Percentiles rank a stretch among this genome's conserved stretches.
phyloP scores from a whole-genome alignment of 768 basidiomycete genomes.

The Rhizopogon rudus region DNA sequence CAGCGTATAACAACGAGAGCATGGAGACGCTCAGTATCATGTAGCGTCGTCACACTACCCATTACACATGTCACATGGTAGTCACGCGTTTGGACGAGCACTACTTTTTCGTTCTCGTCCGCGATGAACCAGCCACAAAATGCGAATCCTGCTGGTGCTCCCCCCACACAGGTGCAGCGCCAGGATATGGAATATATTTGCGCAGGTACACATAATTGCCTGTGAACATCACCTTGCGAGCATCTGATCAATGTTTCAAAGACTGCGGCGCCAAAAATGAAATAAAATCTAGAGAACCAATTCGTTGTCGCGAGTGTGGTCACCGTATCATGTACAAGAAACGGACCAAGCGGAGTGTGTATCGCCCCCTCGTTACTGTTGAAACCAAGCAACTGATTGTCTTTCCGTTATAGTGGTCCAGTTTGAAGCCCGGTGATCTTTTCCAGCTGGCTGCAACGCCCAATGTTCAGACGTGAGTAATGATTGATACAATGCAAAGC shows the following conservation, averaged over 20 bases:
- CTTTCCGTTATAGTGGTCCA: constrained; percentile 24
- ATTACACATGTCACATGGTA: constrained; percentile 8
- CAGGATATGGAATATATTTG: constrained; percentile 84
- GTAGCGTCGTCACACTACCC: constrained; percentile 3
- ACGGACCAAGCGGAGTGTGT: constrained; percentile 86
- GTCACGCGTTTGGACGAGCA: constrained; percentile 5
- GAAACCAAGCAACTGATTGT: constrained; percentile 2
- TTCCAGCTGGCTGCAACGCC: neutral
- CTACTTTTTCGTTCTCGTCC: constrained; percentile 8
- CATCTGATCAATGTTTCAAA: constrained; percentile 24
- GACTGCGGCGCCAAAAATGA: constrained; percentile 93
- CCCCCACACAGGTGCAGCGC: constrained; percentile 32
- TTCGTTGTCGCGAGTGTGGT: constrained; percentile 94
- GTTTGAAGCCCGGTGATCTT: constrained; percentile 26
- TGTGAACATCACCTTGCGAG: neutral
- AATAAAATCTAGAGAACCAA: constrained; percentile 87
- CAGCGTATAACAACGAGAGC: too few relatives aligned
- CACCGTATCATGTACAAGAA: constrained; percentile 99
- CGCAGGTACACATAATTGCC: constrained; percentile 52
- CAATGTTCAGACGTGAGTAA: constrained; percentile 2
- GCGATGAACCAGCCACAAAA: constrained; percentile 36
- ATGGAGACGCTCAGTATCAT: neutral
- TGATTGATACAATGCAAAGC: neutral
- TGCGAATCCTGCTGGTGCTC: constrained; percentile 25
- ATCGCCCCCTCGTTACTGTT: neutral